Evolutionary conservation across 2,329 filamentous ascomycete genomes (phyloP).

Genomic region (Colletotrichum sp.): DNA sequence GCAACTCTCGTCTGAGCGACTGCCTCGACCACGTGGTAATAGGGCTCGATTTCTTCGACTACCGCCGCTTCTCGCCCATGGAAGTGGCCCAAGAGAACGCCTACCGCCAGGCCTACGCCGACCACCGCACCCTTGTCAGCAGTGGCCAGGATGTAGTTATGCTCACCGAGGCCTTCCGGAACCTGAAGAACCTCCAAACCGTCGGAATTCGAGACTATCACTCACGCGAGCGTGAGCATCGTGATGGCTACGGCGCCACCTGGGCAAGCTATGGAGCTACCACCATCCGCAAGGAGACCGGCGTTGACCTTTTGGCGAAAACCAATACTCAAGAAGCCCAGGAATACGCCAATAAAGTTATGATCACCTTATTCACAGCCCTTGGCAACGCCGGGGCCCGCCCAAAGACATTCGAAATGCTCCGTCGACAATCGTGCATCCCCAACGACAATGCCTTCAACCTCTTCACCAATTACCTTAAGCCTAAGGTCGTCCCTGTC

Average conservation of each 20-base stretch:
- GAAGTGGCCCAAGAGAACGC: slow-evolving; percentile 10
- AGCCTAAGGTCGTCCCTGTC: slow-evolving; percentile 40
- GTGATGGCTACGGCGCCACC: slow-evolving; percentile 45
- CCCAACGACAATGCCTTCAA: slow-evolving; percentile 50
- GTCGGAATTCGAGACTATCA: slow-evolving; percentile 66
- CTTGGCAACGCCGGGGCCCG: slow-evolving; percentile 42
- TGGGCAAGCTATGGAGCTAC: slow-evolving; percentile 63
- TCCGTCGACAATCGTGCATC: slow-evolving; percentile 37
- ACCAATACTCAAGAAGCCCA: neutral
- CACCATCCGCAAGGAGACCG: slow-evolving; percentile 41
- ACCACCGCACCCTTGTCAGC: slow-evolving; percentile 35
- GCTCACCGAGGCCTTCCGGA: slow-evolving; percentile 60
- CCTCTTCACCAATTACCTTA: slow-evolving; percentile 41
- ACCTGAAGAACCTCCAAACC: slow-evolving; percentile 58
- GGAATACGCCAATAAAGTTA: slow-evolving; percentile 36
- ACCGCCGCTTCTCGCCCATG: slow-evolving; percentile 1
- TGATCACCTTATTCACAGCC: slow-evolving; percentile 45
- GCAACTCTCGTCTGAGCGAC: slow-evolving; percentile 46
- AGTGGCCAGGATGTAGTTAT: slow-evolving; percentile 56
- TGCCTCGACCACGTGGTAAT: slow-evolving; percentile 55
- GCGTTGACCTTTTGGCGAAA: slow-evolving; percentile 23
- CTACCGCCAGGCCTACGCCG: slow-evolving; percentile 24
- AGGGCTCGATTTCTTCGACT: slow-evolving; percentile 39
- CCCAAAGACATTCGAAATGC: slow-evolving; percentile 51
- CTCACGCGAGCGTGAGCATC: slow-evolving; percentile 44